These are phyloP conservation scores for Solanum commersonii DNA, from an alignment of 257 asterid genomes.

Conservation along the genomic window DNA sequence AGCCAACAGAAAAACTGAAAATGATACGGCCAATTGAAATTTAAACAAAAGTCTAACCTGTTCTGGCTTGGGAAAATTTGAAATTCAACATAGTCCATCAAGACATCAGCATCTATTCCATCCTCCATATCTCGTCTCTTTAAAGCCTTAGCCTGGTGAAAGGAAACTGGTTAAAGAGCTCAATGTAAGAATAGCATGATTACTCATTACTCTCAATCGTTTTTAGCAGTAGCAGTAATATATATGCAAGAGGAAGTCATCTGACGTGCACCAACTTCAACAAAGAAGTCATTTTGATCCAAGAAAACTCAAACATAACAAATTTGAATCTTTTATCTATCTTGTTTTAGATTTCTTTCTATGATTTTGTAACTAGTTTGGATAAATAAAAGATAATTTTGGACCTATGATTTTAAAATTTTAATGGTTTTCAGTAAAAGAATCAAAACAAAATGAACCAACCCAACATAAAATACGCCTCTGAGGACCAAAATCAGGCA, in stretches of 20 bases:
- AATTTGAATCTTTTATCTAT: no score
- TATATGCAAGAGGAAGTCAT: neutral
- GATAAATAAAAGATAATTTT: no score
- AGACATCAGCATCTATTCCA: conserved; percentile 27
- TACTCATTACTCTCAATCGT: neutral
- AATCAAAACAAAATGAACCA: no score
- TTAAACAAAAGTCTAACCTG: conserved; percentile 36
- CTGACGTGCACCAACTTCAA: neutral
- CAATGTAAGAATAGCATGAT: neutral
- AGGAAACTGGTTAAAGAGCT: neutral
- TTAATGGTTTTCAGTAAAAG: no score
- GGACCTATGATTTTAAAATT: no score
- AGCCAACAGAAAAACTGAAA: neutral
- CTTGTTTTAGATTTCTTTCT: no score
- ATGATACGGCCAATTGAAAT: neutral
- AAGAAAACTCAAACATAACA: neutral
- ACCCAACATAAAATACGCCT: no score
- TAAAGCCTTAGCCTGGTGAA: conserved; percentile 14
- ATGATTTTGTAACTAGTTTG: no score
- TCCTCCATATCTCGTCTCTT: conserved; percentile 41
- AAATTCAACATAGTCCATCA: conserved; percentile 67
- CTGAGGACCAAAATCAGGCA: neutral
- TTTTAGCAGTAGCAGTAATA: neutral
- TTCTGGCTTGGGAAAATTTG: conserved; percentile 55
- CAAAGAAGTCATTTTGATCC: neutral